A percentile compares a stretch with the other conserved stretches of the same genome.
Conservation (phyloP, 345 rosid genomes). For the Moricandia arvensis region DNA sequence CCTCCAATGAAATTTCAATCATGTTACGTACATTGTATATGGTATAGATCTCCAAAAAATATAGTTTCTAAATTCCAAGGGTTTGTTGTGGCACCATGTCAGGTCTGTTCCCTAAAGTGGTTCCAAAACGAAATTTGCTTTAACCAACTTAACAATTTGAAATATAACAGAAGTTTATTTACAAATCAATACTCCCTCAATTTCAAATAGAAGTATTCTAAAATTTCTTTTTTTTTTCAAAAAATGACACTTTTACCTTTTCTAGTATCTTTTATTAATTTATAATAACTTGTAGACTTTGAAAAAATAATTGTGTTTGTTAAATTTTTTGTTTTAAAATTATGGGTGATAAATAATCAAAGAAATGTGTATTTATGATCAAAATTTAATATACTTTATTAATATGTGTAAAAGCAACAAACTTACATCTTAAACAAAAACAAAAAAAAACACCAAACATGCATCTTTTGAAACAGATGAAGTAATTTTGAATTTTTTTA, state of each 20-base stretch:
- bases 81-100: slow-evolving; percentile 9
- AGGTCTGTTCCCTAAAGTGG: slow-evolving; percentile 17
- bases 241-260: no score
- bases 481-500: no score
- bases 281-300: no score
- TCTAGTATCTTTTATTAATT: neutral
- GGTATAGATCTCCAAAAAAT: slow-evolving; percentile 13
- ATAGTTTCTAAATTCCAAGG: neutral
- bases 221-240: no score
- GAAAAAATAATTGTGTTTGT: neutral
- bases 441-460: no score
- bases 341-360: neutral
- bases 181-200: neutral
- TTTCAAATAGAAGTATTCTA: neutral
- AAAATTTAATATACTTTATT: neutral
- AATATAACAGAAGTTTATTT: neutral
- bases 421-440: no score
- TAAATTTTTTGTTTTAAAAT: neutral
- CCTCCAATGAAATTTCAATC: slow-evolving; percentile 14
- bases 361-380: neutral
- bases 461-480: no score
- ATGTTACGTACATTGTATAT: slow-evolving; percentile 16
- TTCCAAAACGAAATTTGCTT: neutral
- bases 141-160: slow-evolving; percentile 10
- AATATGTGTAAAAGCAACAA: neutral